phyloP scores from a whole-genome alignment of 371 early-diverging fungal genomes.

The Parasitella parasitica region DNA sequence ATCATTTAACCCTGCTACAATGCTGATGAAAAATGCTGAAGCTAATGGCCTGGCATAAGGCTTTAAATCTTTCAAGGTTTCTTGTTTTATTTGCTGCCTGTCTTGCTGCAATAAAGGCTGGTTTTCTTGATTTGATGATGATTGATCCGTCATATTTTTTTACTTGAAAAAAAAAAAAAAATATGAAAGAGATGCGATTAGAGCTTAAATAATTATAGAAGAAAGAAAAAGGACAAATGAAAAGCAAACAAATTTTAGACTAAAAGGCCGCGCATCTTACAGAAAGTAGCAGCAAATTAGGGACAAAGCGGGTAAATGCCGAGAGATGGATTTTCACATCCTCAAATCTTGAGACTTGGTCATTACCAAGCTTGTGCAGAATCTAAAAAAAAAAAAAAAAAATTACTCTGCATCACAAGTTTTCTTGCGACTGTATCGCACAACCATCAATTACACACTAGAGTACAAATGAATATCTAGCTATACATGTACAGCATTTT shows the following conservation, averaged over 20 bases:
- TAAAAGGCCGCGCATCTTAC: not conserved
- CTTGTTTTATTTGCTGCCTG: conserved; percentile 18
- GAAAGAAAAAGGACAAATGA: not conserved
- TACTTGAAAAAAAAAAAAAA: not conserved
- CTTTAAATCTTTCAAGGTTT: conserved; percentile 18
- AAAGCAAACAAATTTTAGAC: not conserved
- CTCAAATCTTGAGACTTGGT: not conserved
- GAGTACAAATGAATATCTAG: too few species aligned
- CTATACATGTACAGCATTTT: too few species aligned
- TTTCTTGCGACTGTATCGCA: not conserved
- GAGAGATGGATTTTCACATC: not conserved
- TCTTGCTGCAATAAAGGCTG: conserved; percentile 9
- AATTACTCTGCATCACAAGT: not conserved
- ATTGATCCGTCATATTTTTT: not conserved
- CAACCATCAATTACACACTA: too few species aligned
- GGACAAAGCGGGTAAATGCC: not conserved
- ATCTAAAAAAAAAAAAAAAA: too few species aligned
- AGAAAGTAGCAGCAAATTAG: not conserved
- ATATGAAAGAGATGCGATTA: too few species aligned
- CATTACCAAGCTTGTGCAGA: not conserved
- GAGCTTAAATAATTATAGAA: too few species aligned
- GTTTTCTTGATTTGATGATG: not conserved
- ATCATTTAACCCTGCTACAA: conserved; percentile 33
- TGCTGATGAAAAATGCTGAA: conserved; percentile 20
- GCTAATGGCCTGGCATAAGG: conserved; percentile 10